Evolutionary conservation across 2,329 filamentous ascomycete species (phyloP), one percentile per base, ranked within the genome.

Genomic region (Diaporthe caulivora): DNA sequence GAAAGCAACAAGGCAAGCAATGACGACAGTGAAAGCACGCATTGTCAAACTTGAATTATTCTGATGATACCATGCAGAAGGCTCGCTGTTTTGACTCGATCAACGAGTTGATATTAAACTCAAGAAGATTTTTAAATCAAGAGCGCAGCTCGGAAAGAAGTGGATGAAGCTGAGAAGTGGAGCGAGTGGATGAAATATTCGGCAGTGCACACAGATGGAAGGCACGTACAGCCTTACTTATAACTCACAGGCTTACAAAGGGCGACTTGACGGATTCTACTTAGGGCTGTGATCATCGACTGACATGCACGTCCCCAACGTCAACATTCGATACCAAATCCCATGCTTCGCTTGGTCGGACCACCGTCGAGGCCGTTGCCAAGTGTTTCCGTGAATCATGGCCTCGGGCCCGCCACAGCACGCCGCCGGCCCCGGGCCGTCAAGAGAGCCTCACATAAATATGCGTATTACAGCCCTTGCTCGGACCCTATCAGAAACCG

Each of bases 1-100:
- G 29, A 65, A n/a, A 17, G 62, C 62, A 51, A 65, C 15, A 8
- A 65, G 62, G 29, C 44, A 65, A 21, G 62, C 42, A 24, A 65
- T 65, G 62, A 65, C 29, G 31, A 65, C 13, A 40, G 29, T 8
- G 44, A 51, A 53, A 37, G 44, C 29, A 21, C 62, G 62, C 62
- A 65, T 65, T 11, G n/a, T n/a, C n/a, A n/a, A n/a, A n/a, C n/a
- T 65, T 65, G 62, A 51, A 9, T 40, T 18, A 24, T 2, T 24
- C 10, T 2, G n/a, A n/a, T 6, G n/a, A 11, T 18, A 10, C 17
- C 24, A 18, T 51, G 0, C 4, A n/a, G 10, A 9, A 34, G 13
- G 44, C 6, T 49, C 8, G 29, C n/a, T 21, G 3, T 24, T 9
- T 11, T 13, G 17, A 24, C 60, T 51, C 44, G 44, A 40, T 65